Conservation (phyloP, 345 rosid species). For the Brassica carinata region DNA sequence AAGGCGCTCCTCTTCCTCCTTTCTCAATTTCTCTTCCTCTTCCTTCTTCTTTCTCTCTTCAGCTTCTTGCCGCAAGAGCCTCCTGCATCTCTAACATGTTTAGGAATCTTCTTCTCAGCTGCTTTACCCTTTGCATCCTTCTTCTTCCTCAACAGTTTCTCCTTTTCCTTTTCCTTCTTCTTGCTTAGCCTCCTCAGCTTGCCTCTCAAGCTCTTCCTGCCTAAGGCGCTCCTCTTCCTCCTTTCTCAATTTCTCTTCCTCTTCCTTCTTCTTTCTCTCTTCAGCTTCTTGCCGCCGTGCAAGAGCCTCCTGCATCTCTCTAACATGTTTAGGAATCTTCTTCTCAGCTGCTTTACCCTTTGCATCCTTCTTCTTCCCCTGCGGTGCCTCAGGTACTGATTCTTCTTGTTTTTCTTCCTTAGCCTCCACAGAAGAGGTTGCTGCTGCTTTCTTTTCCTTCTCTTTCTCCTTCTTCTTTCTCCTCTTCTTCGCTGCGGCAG, state of each 20-base stretch:
- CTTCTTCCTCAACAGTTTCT: slow-evolving; percentile 74
- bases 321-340: slow-evolving; percentile 88
- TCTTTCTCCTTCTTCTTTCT: slow-evolving; percentile 88
- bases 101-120: slow-evolving; percentile 84
- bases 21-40: slow-evolving; percentile 83
- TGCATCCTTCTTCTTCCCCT: slow-evolving; percentile 65
- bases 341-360: slow-evolving; percentile 84
- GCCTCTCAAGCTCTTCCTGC: slow-evolving; percentile 87
- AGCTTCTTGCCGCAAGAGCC: slow-evolving; percentile 77
- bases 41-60: slow-evolving; percentile 83
- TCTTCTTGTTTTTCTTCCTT: slow-evolving; percentile 60
- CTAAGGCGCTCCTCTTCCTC: slow-evolving; percentile 87
- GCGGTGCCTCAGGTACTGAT: slow-evolving; percentile 49
- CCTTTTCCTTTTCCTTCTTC: slow-evolving; percentile 89
- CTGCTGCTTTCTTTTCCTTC: slow-evolving; percentile 67
- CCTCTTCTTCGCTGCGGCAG: slow-evolving; percentile 90
- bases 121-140: slow-evolving; percentile 76
- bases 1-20: slow-evolving; percentile 86
- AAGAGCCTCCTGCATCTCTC: slow-evolving; percentile 95
- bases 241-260: slow-evolving; percentile 81
- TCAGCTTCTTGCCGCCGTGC: slow-evolving; percentile 79
- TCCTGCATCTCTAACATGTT: slow-evolving; percentile 98
- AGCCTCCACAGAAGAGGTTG: slow-evolving; percentile 42
- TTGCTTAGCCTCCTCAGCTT: slow-evolving; percentile 91
- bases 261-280: slow-evolving; percentile 81